Base-by-base conservation (phyloP, 2,329 filamentous ascomycete species). In the Hymenoscyphus scutula region DNA sequence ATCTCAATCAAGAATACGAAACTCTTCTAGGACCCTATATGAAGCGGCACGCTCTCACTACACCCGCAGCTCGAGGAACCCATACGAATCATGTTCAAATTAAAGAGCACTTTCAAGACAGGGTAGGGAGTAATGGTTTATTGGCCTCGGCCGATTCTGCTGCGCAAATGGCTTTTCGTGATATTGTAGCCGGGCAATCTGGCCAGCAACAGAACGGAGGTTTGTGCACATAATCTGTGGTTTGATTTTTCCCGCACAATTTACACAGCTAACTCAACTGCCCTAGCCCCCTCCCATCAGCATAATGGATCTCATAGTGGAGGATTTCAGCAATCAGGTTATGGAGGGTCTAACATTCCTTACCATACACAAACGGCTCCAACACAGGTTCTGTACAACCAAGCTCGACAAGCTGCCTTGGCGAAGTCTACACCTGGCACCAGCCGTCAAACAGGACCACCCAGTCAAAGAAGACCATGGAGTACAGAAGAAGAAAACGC, bases 401-500 rank as follows among this genome's bases (percentile, higher is more conserved):
- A 80, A 62, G 83, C 83, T 38, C 80, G 83, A 53, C 78, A 81
- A 71, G 82, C 81, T 5, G 82, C 83, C 10, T 81, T 80, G 7
- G 78, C 81, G 1, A 84, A 84, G 69, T 77, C 81, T n/a, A 82
- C 81, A 2, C 79, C 82, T 1, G 66, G 62, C 29, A 80, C 78
- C 57, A 78, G 77, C 62, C 79, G 81, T 57, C 79, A 82, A 62
- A 78, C 81, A 0, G 81, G 82, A 10, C 73, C 81, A 11, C 82
- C 82, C 5, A 83, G 79, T 59, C 68, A 84, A 69, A 84, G 92
- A 34, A 84, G 92, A 30, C 91, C 92, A 0, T 97, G 92, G 92
- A 91, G 89, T 0, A 87, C 89, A 3, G 91, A 95, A 66, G 92
- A 97, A 76, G 92, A 97, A 73, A 92, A 92, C 74, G 92, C 92